phyloP scores from a whole-genome alignment of 257 asterid species.

The Solanum rostratum region DNA sequence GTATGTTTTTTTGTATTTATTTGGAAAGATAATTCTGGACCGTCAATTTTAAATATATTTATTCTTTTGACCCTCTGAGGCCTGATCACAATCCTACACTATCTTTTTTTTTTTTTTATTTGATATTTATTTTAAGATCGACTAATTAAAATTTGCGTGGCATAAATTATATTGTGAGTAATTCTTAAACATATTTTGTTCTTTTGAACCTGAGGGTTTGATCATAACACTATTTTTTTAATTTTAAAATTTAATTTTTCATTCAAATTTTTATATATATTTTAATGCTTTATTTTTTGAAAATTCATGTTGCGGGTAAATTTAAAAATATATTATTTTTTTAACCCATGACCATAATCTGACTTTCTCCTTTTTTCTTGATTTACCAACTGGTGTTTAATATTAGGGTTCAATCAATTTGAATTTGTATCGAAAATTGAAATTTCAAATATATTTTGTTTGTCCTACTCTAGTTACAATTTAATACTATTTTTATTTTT shows the following conservation, averaged over 20 bases:
- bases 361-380: not conserved
- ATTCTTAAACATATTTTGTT: not conserved
- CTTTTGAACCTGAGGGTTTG: not conserved
- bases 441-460: not conserved
- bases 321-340: not conserved
- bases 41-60: not conserved
- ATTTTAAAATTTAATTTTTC: not conserved
- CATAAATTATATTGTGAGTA: rapidly evolving
- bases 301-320: not conserved
- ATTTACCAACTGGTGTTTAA: not conserved
- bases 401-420: not conserved
- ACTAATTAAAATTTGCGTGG: not conserved
- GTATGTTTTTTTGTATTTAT: not conserved
- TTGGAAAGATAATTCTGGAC: not conserved
- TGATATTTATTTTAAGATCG: not conserved
- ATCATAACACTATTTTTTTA: not conserved
- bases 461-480: not conserved
- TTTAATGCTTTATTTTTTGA: no score
- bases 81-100: not conserved
- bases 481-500: not conserved
- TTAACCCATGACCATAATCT: not conserved
- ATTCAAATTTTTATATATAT: no score
- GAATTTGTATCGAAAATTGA: not conserved
- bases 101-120: not conserved
- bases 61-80: not conserved